A percentile compares a stretch with the other conserved stretches of the same genome.
Evolutionary conservation across 306 rosid genomes (phyloP).

Genomic region (Amphicarpaea edgeworthii): DNA sequence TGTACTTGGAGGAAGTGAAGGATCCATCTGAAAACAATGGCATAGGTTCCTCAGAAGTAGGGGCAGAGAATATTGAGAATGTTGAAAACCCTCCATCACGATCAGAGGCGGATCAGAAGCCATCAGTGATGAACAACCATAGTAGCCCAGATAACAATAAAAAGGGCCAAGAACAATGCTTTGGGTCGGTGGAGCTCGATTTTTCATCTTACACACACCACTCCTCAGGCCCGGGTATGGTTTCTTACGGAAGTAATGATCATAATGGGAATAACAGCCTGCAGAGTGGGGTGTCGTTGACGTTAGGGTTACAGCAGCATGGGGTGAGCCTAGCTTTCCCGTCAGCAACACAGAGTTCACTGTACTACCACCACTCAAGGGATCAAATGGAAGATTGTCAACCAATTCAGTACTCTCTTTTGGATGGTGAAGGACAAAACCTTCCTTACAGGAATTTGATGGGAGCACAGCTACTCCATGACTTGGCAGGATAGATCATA

Average conservation of each 20-base stretch:
- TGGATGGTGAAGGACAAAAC: conserved; percentile 74
- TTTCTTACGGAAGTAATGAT: conserved; percentile 37
- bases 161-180: conserved; percentile 45
- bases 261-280: conserved; percentile 35
- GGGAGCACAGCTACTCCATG: conserved; percentile 87
- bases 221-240: conserved; percentile 39
- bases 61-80: conserved; percentile 38
- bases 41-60: conserved; percentile 59
- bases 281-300: conserved; percentile 74
- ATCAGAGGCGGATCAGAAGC: conserved; percentile 62
- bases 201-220: conserved; percentile 67
- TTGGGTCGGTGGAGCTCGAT: conserved; percentile 74
- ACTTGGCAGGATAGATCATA: conserved; percentile 61
- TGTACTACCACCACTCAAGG: conserved; percentile 71
- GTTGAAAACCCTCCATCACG: conserved; percentile 38
- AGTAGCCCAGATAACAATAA: conserved; percentile 45
- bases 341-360: conserved; percentile 55
- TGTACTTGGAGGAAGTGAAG: conserved; percentile 86
- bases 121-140: conserved; percentile 64
- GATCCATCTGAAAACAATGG: conserved; percentile 64
- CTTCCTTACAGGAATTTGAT: conserved; percentile 83
- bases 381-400: conserved; percentile 78
- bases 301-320: conserved; percentile 91
- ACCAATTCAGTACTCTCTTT: conserved; percentile 73
- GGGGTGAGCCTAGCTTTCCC: conserved; percentile 78